Percentiles rank a stretch among this genome's conserved stretches.
Conservation (phyloP, 768 basidiomycete species). For the Amyloporia xantha region DNA sequence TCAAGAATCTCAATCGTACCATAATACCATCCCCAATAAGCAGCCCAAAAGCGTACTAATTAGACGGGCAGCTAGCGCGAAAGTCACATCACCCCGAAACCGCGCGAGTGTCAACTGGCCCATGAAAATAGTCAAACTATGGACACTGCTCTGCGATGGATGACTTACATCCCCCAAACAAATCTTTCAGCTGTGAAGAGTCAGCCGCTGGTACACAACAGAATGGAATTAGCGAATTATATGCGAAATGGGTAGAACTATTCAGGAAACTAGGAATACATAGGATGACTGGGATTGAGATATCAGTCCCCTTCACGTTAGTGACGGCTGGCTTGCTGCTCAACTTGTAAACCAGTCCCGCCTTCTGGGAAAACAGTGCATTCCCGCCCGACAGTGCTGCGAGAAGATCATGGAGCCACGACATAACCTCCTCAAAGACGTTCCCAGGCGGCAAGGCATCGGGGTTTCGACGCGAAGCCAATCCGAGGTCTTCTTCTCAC, state of each 20-base stretch:
- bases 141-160: background rate
- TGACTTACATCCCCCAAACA: constrained; percentile 62
- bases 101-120: constrained; percentile 65
- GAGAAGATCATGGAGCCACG: constrained; percentile 34
- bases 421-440: constrained; percentile 44
- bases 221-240: constrained; percentile 33
- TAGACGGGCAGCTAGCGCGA: constrained; percentile 55
- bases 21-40: constrained; percentile 55
- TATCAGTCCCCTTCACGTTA: background rate
- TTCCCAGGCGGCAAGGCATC: constrained; percentile 70
- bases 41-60: constrained; percentile 61
- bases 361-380: constrained; percentile 63
- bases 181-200: constrained; percentile 48
- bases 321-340: constrained; percentile 7
- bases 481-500: constrained; percentile 43
- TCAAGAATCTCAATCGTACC: no score
- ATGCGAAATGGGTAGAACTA: constrained; percentile 50
- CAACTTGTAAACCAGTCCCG: constrained; percentile 56
- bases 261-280: constrained; percentile 54
- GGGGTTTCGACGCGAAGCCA: constrained; percentile 56
- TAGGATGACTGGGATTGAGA: constrained; percentile 38
- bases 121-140: constrained; percentile 40
- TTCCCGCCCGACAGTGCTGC: constrained; percentile 49
- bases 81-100: constrained; percentile 71
- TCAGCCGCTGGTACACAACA: background rate